phyloP scores from a whole-genome alignment of 495 filamentous ascomycete genomes.

The Annulohypoxylon stygium region DNA sequence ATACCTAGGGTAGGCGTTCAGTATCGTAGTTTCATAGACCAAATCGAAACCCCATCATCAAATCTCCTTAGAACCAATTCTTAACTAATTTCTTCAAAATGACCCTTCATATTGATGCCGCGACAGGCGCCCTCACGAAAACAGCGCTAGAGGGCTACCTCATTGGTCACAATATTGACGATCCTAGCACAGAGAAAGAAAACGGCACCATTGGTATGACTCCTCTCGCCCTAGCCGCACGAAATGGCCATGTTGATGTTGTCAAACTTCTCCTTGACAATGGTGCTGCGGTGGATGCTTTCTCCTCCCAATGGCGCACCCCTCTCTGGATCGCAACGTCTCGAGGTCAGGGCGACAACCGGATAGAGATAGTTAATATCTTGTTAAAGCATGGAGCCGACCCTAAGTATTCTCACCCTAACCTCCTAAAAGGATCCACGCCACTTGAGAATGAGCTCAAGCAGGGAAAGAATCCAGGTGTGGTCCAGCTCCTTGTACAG shows the following conservation, averaged over 20 bases:
- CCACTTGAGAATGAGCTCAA: conserved; percentile 39
- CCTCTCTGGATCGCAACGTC: conserved; percentile 30
- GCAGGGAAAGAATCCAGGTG: conserved; percentile 27
- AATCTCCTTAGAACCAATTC: neutral
- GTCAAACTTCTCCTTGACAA: conserved; percentile 44
- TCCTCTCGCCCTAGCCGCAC: conserved; percentile 52
- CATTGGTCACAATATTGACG: conserved; percentile 16
- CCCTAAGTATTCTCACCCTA: conserved; percentile 15
- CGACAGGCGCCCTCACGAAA: conserved; percentile 15
- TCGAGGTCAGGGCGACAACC: conserved; percentile 19
- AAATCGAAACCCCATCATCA: conserved; percentile 12
- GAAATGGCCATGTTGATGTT: conserved; percentile 49
- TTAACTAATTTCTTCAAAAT: conserved; percentile 30
- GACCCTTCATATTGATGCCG: conserved; percentile 49
- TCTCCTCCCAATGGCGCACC: conserved; percentile 18
- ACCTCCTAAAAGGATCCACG: conserved; percentile 25
- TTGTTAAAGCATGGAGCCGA: conserved; percentile 31
- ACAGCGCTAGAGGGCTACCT: conserved; percentile 27
- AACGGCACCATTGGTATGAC: conserved; percentile 46
- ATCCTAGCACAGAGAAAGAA: conserved; percentile 22
- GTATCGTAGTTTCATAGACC: neutral
- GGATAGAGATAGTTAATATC: conserved; percentile 25
- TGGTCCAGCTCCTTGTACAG: conserved; percentile 32
- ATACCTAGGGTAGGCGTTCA: neutral
- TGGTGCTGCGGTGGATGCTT: conserved; percentile 28